phyloP scores from a whole-genome alignment of 495 filamentous ascomycete species.

The Penicillium herquei region DNA sequence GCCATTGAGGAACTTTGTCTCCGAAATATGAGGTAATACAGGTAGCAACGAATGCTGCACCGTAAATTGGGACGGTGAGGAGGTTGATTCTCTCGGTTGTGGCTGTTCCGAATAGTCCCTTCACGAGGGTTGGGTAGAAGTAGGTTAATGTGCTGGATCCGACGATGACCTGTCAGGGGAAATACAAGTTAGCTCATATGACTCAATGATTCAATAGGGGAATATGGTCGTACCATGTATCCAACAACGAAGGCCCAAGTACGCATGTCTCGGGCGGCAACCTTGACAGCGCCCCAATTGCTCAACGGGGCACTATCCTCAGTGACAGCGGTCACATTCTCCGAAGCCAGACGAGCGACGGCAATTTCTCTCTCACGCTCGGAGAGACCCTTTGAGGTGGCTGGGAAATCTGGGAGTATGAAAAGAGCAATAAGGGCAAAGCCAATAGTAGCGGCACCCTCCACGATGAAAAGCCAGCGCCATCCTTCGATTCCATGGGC shows the following conservation, averaged over 20 bases:
- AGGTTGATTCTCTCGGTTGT: slow-evolving; percentile 38
- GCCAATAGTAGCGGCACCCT: slow-evolving; percentile 55
- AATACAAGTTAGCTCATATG: neutral
- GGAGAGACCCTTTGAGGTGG: slow-evolving; percentile 24
- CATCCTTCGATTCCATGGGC: slow-evolving; percentile 59
- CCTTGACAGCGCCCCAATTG: slow-evolving; percentile 13
- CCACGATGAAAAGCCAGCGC: slow-evolving; percentile 72
- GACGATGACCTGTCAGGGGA: slow-evolving; percentile 23
- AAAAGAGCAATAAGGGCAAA: slow-evolving; percentile 24
- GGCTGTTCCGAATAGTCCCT: slow-evolving; percentile 42
- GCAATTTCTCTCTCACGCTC: slow-evolving; percentile 24
- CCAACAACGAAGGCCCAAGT: slow-evolving; percentile 30
- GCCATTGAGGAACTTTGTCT: slow-evolving; percentile 30
- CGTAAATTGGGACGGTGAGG: slow-evolving; percentile 41
- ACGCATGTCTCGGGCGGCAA: slow-evolving; percentile 15
- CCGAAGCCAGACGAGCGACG: slow-evolving; percentile 15
- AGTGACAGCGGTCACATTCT: slow-evolving; percentile 20
- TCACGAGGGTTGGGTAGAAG: slow-evolving; percentile 52
- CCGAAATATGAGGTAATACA: slow-evolving; percentile 30
- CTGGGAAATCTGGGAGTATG: slow-evolving; percentile 33
- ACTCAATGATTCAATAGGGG: neutral
- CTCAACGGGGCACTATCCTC: slow-evolving; percentile 15
- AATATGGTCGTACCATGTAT: slow-evolving; percentile 24
- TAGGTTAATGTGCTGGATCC: slow-evolving; percentile 48
- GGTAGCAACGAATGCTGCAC: slow-evolving; percentile 40